A percentile compares a stretch with the other conserved stretches of the same genome.
These are phyloP conservation scores for Jaltomata sinuosa DNA, from an alignment of 257 asterid species.

Conservation along the genomic window DNA sequence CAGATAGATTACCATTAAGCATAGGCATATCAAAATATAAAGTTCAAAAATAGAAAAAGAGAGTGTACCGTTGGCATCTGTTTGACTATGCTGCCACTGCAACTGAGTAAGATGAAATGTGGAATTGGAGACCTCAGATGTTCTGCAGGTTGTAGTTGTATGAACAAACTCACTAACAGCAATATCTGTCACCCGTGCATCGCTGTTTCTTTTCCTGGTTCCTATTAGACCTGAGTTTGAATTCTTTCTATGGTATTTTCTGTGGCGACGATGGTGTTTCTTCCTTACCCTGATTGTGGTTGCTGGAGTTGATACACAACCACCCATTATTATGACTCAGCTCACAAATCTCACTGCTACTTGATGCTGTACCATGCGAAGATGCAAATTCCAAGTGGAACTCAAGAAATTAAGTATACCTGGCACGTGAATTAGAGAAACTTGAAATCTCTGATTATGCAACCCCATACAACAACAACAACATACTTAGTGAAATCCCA, in stretches of 20 bases:
- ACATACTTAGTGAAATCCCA: background rate
- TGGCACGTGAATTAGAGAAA: background rate
- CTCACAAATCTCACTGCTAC: slow-evolving; percentile 5
- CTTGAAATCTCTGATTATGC: background rate
- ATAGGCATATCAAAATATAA: background rate
- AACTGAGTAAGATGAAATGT: slow-evolving; percentile 67
- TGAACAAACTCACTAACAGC: slow-evolving; percentile 69
- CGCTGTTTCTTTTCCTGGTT: slow-evolving; percentile 38
- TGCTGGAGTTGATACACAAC: slow-evolving; percentile 60
- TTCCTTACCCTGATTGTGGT: slow-evolving; percentile 22
- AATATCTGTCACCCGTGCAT: slow-evolving; percentile 56
- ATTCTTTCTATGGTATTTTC: slow-evolving; percentile 34
- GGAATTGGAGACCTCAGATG: slow-evolving; percentile 64
- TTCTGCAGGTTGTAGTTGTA: slow-evolving; percentile 57
- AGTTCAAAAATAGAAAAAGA: background rate
- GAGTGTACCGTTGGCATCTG: slow-evolving; percentile 50
- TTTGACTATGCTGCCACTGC: slow-evolving; percentile 90
- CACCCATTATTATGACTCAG: slow-evolving; percentile 56
- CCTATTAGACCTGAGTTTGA: slow-evolving; percentile 28
- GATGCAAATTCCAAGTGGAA: slow-evolving; percentile 6
- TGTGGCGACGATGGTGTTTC: slow-evolving; percentile 28
- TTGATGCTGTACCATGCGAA: background rate
- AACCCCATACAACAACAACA: background rate
- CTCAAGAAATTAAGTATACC: background rate
- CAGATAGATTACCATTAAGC: background rate